phyloP scores from a whole-genome alignment of 495 filamentous ascomycete genomes.

The Neurospora sp. region DNA sequence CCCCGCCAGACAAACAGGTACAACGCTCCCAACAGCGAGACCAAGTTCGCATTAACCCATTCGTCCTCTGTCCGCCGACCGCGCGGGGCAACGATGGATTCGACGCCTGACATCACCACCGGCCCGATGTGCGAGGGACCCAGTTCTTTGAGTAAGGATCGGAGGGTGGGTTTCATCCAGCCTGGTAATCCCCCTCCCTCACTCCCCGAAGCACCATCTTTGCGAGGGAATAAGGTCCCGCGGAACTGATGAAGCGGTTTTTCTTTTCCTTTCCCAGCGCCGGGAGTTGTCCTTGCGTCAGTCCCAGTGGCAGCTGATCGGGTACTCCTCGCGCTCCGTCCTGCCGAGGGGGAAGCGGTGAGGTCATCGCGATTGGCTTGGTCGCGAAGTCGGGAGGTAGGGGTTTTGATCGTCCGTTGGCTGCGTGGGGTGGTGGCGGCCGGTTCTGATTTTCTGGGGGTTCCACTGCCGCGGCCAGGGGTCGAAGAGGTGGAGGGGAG shows the following conservation, averaged over 20 bases:
- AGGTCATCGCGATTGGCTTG: not conserved
- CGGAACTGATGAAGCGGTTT: constrained; percentile 28
- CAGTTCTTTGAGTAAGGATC: constrained; percentile 45
- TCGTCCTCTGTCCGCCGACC: constrained; percentile 32
- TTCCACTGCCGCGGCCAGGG: constrained; percentile 10
- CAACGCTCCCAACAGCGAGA: constrained; percentile 53
- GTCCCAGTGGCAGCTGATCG: not conserved
- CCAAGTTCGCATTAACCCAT: constrained; percentile 42
- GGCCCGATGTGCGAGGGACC: constrained; percentile 27
- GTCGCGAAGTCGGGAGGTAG: constrained; percentile 26
- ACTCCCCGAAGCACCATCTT: not conserved
- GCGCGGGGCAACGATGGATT: constrained; percentile 28
- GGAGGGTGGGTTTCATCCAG: constrained; percentile 58
- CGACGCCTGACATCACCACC: constrained; percentile 33
- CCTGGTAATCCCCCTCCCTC: constrained; percentile 30
- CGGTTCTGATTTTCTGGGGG: constrained; percentile 12
- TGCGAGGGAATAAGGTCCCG: not conserved
- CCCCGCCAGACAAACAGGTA: constrained; percentile 51
- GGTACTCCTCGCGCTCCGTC: not conserved
- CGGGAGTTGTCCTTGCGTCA: constrained; percentile 2
- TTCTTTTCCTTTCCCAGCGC: constrained; percentile 9
- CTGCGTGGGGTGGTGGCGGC: constrained; percentile 12
- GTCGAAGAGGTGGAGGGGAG: constrained; percentile 38
- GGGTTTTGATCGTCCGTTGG: constrained; percentile 13
- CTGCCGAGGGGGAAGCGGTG: not conserved